Percentiles rank a stretch among this genome's conserved stretches.
phyloP scores from a whole-genome alignment of 2,329 filamentous ascomycete genomes.

The Podosphaera fusca region DNA sequence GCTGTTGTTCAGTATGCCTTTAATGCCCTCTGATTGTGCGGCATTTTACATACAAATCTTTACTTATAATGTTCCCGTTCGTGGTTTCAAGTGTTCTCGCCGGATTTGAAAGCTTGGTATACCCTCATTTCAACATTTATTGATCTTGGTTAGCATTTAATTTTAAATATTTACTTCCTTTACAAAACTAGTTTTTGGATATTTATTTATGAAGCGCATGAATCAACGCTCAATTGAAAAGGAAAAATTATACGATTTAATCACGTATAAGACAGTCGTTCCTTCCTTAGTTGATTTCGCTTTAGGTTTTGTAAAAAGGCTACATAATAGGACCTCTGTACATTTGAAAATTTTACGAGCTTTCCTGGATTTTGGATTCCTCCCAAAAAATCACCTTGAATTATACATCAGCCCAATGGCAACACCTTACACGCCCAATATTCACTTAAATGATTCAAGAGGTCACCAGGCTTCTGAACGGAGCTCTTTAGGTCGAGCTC shows the following conservation, averaged over 20 bases:
- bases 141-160: not conserved
- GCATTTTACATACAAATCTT: not conserved
- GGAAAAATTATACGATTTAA: not conserved
- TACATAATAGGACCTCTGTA: too few relatives aligned
- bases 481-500: not conserved
- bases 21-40: conserved; percentile 8
- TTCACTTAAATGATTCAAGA: too few relatives aligned
- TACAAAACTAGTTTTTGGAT: not conserved
- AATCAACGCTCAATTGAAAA: not conserved
- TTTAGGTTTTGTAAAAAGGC: too few relatives aligned
- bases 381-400: too few relatives aligned
- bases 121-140: not conserved
- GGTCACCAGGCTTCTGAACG: too few relatives aligned
- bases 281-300: not conserved
- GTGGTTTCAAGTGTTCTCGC: not conserved
- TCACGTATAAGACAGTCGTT: not conserved
- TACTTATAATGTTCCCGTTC: not conserved
- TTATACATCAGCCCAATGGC: too few relatives aligned
- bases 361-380: too few relatives aligned
- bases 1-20: conserved; percentile 17
- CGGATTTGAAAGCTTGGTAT: not conserved
- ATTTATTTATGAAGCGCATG: not conserved
- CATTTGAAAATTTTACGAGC: too few relatives aligned
- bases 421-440: too few relatives aligned
- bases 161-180: not conserved